Evolutionary conservation across 2,329 filamentous ascomycete genomes (phyloP).

Genomic region (Verticillium isaacii): DNA sequence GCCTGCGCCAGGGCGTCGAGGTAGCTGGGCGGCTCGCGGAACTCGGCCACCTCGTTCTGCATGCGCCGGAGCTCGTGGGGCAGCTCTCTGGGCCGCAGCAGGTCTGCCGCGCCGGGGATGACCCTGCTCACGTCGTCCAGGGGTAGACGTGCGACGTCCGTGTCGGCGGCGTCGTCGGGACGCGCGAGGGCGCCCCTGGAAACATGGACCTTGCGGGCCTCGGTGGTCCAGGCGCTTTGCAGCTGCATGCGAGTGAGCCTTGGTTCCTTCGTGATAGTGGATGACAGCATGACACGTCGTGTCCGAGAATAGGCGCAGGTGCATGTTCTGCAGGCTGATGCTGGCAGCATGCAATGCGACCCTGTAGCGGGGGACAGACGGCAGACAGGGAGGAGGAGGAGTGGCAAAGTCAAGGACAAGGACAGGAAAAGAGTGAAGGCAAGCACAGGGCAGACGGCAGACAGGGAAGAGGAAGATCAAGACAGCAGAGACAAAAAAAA

Average conservation of each 20-base stretch:
- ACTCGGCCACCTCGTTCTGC: slow-evolving; percentile 10
- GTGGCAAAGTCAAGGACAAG: too few relatives aligned
- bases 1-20: slow-evolving; percentile 16
- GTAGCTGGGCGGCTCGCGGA: slow-evolving; percentile 17
- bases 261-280: background rate
- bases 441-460: too few relatives aligned
- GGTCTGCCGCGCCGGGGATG: slow-evolving; percentile 18
- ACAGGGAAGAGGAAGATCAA: background rate
- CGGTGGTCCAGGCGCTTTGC: background rate
- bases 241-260: background rate
- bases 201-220: background rate
- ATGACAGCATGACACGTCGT: background rate
- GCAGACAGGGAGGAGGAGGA: too few relatives aligned
- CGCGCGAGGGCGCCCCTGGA: background rate
- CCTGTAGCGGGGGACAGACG: too few relatives aligned
- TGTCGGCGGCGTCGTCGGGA: background rate
- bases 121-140: slow-evolving; percentile 15
- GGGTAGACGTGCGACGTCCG: slow-evolving; percentile 10
- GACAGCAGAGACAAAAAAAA: background rate
- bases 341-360: too few relatives aligned
- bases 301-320: too few relatives aligned
- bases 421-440: too few relatives aligned
- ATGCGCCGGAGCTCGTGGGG: slow-evolving; percentile 11
- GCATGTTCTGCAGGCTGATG: background rate
- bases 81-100: slow-evolving; percentile 12